Evolutionary conservation across 176 grass and related monocot species (phyloP).

Genomic region (Alloteropsis semialata): DNA sequence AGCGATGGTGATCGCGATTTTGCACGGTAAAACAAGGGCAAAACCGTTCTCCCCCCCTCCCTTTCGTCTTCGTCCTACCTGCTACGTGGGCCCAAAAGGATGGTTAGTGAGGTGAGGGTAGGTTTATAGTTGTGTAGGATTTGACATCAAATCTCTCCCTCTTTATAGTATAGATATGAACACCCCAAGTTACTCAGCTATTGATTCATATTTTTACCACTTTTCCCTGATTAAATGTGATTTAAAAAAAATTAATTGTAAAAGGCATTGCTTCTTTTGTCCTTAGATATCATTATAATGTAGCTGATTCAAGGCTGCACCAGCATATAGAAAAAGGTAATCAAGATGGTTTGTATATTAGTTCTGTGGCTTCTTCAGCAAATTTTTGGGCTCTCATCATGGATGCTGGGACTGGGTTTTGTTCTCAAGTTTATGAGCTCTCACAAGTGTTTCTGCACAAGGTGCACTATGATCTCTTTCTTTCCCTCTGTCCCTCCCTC

Average conservation of each 20-base stretch:
- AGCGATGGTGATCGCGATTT: too few relatives aligned
- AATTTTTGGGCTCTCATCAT: conserved; percentile 92
- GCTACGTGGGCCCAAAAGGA: too few relatives aligned
- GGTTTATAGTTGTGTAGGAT: too few relatives aligned
- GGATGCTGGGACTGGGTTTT: conserved; percentile 75
- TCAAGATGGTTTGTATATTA: conserved; percentile 82
- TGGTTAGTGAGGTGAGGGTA: too few relatives aligned
- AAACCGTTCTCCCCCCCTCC: too few relatives aligned
- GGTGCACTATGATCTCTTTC: conserved; percentile 36
- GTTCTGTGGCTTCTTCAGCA: conserved; percentile 68
- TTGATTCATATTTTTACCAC: not conserved
- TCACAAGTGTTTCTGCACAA: conserved; percentile 74
- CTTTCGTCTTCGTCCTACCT: too few relatives aligned
- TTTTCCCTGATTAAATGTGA: not conserved
- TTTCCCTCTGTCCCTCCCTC: not conserved
- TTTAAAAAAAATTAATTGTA: not conserved
- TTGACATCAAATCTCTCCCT: too few relatives aligned
- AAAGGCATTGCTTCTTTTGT: conserved; percentile 12
- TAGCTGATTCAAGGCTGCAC: conserved; percentile 71
- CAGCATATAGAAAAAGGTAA: conserved; percentile 93
- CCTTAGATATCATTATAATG: conserved; percentile 90
- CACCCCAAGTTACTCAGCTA: not conserved
- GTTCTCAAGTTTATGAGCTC: conserved; percentile 81
- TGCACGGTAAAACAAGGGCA: too few relatives aligned
- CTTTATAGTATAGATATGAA: too few relatives aligned